Evolutionary conservation across 148 eudicot genomes (phyloP).

Genomic region (Rhododendron williamsianum): DNA sequence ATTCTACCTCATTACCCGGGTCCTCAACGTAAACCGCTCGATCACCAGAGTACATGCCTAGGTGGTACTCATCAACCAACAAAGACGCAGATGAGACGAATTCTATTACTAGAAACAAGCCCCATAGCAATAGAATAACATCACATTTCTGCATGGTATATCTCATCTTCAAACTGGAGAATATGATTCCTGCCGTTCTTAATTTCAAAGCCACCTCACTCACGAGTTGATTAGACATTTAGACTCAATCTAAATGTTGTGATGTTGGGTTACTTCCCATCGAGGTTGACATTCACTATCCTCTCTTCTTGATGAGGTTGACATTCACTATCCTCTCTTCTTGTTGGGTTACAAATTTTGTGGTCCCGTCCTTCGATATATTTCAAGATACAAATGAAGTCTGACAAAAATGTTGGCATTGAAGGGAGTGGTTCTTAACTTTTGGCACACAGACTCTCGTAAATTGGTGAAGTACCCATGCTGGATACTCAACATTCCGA

Average conservation of each 20-base stretch:
- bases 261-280: neutral
- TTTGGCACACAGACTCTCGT: neutral
- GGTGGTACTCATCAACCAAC: neutral
- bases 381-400: neutral
- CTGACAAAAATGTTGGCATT: neutral
- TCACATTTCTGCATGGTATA: neutral
- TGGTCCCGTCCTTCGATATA: neutral
- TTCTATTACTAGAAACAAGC: neutral
- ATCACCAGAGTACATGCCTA: neutral
- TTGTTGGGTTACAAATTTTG: neutral
- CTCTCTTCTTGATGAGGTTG: neutral
- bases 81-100: neutral
- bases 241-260: neutral
- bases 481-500: neutral
- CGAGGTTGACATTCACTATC: neutral
- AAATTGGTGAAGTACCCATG: neutral
- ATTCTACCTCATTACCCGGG: neutral
- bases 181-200: neutral
- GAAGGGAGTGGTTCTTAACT: neutral
- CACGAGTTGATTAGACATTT: neutral
- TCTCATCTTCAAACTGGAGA: slow-evolving; percentile 1
- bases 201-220: neutral
- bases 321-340: neutral
- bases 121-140: neutral
- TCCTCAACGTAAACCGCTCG: neutral